phyloP scores from a whole-genome alignment of 2,329 filamentous ascomycete species.

The Fusarium xyrophilum region DNA sequence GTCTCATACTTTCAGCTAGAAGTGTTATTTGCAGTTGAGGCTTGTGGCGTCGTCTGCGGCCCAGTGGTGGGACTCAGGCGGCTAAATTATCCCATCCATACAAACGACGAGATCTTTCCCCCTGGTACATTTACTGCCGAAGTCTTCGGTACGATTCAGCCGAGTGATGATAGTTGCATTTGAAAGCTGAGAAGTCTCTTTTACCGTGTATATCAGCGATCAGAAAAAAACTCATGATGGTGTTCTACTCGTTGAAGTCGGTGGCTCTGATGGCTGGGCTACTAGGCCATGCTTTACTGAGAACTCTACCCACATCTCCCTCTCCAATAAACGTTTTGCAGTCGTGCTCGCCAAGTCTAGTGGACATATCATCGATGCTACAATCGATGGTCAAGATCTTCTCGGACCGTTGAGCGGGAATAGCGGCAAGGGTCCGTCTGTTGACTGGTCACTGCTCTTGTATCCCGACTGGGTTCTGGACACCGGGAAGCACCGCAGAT shows the following conservation, averaged over 20 bases:
- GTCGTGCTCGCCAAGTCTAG: slow-evolving; percentile 20
- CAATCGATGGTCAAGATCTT: slow-evolving; percentile 51
- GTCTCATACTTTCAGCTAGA: too few relatives aligned
- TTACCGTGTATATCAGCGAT: accelerated
- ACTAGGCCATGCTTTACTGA: background rate
- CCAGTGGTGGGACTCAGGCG: background rate
- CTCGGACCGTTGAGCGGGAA: slow-evolving; percentile 49
- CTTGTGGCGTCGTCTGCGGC: background rate
- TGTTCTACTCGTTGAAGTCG: background rate
- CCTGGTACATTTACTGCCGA: slow-evolving; percentile 6
- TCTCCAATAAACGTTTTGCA: slow-evolving; percentile 25
- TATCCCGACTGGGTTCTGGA: slow-evolving; percentile 63
- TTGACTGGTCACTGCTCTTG: slow-evolving; percentile 72
- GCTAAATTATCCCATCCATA: slow-evolving; percentile 17
- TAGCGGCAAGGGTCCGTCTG: slow-evolving; percentile 60
- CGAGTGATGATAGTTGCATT: background rate
- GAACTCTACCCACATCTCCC: slow-evolving; percentile 30
- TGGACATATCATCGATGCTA: slow-evolving; percentile 26
- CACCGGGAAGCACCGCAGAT: slow-evolving; percentile 57
- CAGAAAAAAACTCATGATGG: background rate
- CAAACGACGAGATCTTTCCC: background rate
- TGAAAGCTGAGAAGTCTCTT: background rate
- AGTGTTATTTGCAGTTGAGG: too few relatives aligned
- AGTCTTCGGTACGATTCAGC: background rate
- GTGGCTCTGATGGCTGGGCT: slow-evolving; percentile 8